A percentile compares a stretch with the other conserved stretches of the same genome.
Evolutionary conservation across 495 filamentous ascomycete species (phyloP).

Genomic region (Chlorociboria aeruginascens): DNA sequence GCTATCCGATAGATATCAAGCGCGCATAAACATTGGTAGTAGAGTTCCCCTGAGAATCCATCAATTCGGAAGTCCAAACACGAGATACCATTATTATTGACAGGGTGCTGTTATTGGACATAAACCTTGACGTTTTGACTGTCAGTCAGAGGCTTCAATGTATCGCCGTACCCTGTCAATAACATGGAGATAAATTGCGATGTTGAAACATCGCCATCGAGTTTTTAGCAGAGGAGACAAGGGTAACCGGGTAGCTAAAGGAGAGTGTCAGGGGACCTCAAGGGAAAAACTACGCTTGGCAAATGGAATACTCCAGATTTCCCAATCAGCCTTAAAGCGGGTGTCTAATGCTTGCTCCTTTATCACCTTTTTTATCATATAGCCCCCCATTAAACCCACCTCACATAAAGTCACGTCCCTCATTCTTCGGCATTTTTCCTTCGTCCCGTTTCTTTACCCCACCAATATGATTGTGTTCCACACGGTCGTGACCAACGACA

Average conservation of each 20-base stretch:
- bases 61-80: not conserved
- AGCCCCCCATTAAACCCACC: conserved; percentile 7
- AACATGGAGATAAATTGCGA: not conserved
- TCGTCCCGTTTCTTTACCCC: conserved; percentile 12
- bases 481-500: conserved; percentile 12
- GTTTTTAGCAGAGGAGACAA: conserved; percentile 3
- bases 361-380: conserved; percentile 13
- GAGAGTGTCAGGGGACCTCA: not conserved
- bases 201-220: conserved; percentile 8
- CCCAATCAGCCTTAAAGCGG: conserved; percentile 22
- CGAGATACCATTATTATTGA: no score
- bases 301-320: conserved; percentile 18
- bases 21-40: not conserved
- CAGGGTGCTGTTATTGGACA: no score
- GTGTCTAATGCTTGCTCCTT: conserved; percentile 13
- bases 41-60: conserved; percentile 9
- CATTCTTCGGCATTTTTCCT: conserved; percentile 12
- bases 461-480: conserved; percentile 11
- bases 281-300: conserved; percentile 4
- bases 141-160: no score
- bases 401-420: conserved; percentile 8
- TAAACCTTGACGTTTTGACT: no score
- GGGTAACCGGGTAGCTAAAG: conserved; percentile 12
- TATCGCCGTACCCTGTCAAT: conserved; percentile 5
- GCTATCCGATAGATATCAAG: not conserved